Conservation (phyloP, 139 green algal species). For the Micromonas pusilla region DNA sequence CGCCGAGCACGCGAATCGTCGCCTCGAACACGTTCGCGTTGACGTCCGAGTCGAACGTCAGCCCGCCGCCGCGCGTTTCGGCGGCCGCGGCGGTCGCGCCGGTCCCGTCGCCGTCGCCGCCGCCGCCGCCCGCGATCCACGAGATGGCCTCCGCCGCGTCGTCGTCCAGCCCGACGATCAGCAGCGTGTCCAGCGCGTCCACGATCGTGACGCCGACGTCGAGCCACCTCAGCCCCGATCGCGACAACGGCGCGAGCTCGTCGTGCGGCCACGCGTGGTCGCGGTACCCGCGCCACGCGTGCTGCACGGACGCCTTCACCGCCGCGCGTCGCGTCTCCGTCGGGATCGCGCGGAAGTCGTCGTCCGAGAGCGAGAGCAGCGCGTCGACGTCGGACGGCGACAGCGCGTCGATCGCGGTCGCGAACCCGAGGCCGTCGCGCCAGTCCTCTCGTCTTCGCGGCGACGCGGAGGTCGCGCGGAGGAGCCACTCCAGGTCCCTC, state of each 20-base stretch:
- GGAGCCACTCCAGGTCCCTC: not conserved
- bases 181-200: conserved; percentile 61
- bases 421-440: not conserved
- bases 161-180: conserved; percentile 55
- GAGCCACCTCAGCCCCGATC: conserved; percentile 44
- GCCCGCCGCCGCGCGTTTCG: too few species aligned
- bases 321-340: not conserved
- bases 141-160: conserved; percentile 38
- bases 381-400: not conserved
- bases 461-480: not conserved
- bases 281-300: conserved; percentile 51
- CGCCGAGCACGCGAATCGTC: conserved; percentile 54
- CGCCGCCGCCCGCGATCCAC: conserved; percentile 53
- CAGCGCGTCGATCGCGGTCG: too few species aligned
- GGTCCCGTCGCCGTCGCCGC: conserved; percentile 34
- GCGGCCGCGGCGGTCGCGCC: conserved; percentile 24
- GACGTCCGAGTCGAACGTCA: not conserved
- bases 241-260: conserved; percentile 49
- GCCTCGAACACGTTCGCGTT: not conserved
- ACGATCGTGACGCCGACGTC: conserved; percentile 58
- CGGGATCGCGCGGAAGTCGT: not conserved
- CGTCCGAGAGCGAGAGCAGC: not conserved
- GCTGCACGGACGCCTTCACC: conserved; percentile 38
- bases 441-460: not conserved
- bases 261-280: conserved; percentile 50